Conservation (phyloP, 371 early-diverging fungal genomes). For the Haplosporangium sp. region DNA sequence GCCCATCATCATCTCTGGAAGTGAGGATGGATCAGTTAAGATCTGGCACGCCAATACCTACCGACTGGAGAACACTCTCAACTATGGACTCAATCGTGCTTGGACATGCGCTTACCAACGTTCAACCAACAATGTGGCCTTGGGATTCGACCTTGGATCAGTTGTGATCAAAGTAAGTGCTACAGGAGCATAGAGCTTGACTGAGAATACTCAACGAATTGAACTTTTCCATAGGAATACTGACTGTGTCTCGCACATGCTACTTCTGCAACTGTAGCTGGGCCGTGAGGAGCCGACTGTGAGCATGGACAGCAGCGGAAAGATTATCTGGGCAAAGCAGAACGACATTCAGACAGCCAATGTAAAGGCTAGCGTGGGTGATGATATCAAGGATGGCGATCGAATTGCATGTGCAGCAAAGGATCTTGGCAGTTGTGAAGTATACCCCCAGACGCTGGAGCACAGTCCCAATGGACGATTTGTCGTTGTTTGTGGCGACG, state of each 20-base stretch:
- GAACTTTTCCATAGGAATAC: background rate
- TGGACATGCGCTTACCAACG: constrained; percentile 92
- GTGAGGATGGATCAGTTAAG: constrained; percentile 96
- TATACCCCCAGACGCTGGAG: constrained; percentile 95
- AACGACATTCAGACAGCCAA: constrained; percentile 96
- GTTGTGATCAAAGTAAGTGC: constrained; percentile 88
- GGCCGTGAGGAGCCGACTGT: constrained; percentile 96
- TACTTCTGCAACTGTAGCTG: constrained; percentile 55
- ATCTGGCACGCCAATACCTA: constrained; percentile 99
- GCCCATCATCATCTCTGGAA: constrained; percentile 96
- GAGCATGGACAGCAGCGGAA: constrained; percentile 96
- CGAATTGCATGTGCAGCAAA: constrained; percentile 86
- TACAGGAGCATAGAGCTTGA: too few relatives aligned
- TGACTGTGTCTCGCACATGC: too few relatives aligned
- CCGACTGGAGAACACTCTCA: constrained; percentile 93
- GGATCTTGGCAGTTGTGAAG: constrained; percentile 97
- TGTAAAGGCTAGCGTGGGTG: constrained; percentile 81
- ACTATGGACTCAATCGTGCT: constrained; percentile 96
- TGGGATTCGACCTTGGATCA: constrained; percentile 97
- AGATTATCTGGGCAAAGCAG: constrained; percentile 98
- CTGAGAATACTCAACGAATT: too few relatives aligned
- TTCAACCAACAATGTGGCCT: constrained; percentile 89
- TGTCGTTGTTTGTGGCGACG: constrained; percentile 98
- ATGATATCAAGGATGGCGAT: constrained; percentile 91
- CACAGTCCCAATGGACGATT: constrained; percentile 98